These are phyloP conservation scores for Fusarium duplospermum DNA, from an alignment of 2,329 filamentous ascomycete species.

Conservation along the genomic window DNA sequence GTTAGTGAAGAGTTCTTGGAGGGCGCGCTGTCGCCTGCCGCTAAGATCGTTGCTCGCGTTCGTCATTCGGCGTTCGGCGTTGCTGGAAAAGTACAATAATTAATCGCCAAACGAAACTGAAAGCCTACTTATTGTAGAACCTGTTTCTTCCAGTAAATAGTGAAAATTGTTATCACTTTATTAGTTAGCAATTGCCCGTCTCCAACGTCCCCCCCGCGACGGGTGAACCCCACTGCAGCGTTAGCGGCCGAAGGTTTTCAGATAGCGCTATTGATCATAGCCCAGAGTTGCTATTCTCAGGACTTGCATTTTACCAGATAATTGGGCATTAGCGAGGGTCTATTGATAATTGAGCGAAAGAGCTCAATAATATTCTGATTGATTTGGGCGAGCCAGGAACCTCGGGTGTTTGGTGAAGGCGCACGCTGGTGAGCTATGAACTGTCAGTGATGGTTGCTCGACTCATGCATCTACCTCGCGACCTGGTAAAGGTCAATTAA, in stretches of 20 bases:
- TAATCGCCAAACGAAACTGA: neutral
- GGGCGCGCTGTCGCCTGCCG: neutral
- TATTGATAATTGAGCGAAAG: neutral
- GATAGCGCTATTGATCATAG: neutral
- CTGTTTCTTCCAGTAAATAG: neutral
- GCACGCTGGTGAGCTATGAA: neutral
- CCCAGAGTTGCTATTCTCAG: neutral
- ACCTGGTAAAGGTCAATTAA: neutral
- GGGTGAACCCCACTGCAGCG: too few species aligned
- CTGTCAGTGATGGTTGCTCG: neutral
- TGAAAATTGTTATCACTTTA: neutral
- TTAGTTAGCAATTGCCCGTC: neutral
- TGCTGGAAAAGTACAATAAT: neutral
- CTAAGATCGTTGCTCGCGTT: neutral
- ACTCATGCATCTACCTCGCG: neutral
- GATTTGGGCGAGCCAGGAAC: neutral
- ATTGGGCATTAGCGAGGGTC: neutral
- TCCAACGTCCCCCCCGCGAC: too few species aligned
- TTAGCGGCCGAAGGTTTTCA: neutral
- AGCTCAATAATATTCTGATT: neutral
- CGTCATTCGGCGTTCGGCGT: too few species aligned
- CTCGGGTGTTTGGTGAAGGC: neutral
- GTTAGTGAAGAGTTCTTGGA: neutral
- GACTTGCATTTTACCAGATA: neutral
- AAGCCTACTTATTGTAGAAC: neutral